Percentiles rank a stretch among this genome's conserved stretches.
Conservation (phyloP, 768 basidiomycete genomes). For the Tylopilus subfusipes region DNA sequence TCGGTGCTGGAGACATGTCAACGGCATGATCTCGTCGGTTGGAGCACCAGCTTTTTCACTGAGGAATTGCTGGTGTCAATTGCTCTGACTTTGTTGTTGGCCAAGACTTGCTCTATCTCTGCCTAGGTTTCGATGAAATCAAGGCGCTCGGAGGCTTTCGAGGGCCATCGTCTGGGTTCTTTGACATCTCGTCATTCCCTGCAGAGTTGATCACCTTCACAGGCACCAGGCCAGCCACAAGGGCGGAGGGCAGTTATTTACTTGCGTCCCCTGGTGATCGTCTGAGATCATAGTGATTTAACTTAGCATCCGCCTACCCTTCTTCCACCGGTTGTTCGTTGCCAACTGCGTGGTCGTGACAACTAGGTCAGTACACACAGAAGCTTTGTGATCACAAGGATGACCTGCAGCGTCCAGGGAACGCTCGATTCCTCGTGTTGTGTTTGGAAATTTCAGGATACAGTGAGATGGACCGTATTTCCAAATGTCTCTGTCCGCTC, state of each 20-base stretch:
- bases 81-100: slow-evolving; percentile 24
- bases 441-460: neutral
- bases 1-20: slow-evolving; percentile 10
- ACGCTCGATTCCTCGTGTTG: slow-evolving; percentile 37
- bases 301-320: slow-evolving; percentile 38
- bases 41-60: slow-evolving; percentile 23
- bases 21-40: neutral
- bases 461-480: neutral
- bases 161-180: neutral
- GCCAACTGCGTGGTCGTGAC: slow-evolving; percentile 7
- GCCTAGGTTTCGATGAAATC: slow-evolving; percentile 7
- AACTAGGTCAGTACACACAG: neutral
- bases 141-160: neutral
- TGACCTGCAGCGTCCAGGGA: slow-evolving; percentile 39
- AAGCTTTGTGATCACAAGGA: neutral
- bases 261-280: slow-evolving; percentile 1
- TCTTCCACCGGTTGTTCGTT: slow-evolving; percentile 40
- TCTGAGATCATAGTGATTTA: slow-evolving; percentile 48
- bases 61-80: slow-evolving; percentile 45
- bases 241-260: no score
- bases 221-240: neutral
- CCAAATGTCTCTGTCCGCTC: no score
- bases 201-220: neutral
- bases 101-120: slow-evolving; percentile 6
- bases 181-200: neutral